Percentiles rank a stretch among this genome's conserved stretches.
These are phyloP conservation scores for Paraleonurus japonicus DNA, from an alignment of 257 asterid genomes.

Conservation along the genomic window DNA sequence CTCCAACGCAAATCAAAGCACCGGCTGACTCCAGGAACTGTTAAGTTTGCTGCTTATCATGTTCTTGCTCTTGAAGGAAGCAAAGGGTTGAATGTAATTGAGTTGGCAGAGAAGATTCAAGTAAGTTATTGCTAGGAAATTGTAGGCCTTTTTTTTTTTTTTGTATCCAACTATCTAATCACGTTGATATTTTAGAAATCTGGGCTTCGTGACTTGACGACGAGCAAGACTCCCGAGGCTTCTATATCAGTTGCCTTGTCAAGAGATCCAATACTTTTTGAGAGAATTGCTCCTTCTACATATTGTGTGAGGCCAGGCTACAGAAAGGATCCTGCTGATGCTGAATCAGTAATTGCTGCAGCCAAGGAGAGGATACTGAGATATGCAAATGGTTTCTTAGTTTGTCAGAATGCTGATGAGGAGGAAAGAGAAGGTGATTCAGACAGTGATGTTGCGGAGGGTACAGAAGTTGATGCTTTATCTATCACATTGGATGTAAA, in stretches of 20 bases:
- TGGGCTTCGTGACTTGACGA: conserved; percentile 92
- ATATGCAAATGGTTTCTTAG: conserved; percentile 75
- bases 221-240: conserved; percentile 99
- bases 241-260: conserved; percentile 99
- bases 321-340: conserved; percentile 95
- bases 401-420: conserved; percentile 83
- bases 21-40: conserved; percentile 97
- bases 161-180: conserved; percentile 24
- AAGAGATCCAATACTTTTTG: conserved; percentile 94
- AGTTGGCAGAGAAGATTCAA: conserved; percentile 96
- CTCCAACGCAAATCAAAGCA: conserved; percentile 88
- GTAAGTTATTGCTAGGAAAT: conserved; percentile 39
- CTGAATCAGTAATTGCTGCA: conserved; percentile 71
- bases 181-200: conserved; percentile 57
- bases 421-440: conserved; percentile 96
- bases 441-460: conserved; percentile 86
- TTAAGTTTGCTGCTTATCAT: conserved; percentile 98
- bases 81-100: conserved; percentile 90
- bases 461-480: conserved; percentile 73
- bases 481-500: conserved; percentile 54
- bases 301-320: conserved; percentile 87
- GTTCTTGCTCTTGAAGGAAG: conserved; percentile 99
- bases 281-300: conserved; percentile 97
- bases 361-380: conserved; percentile 92
- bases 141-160: conserved; percentile 6